These are phyloP conservation scores for Raffaelea ambrosiae DNA, from an alignment of 2,329 filamentous ascomycete species.

Conservation along the genomic window DNA sequence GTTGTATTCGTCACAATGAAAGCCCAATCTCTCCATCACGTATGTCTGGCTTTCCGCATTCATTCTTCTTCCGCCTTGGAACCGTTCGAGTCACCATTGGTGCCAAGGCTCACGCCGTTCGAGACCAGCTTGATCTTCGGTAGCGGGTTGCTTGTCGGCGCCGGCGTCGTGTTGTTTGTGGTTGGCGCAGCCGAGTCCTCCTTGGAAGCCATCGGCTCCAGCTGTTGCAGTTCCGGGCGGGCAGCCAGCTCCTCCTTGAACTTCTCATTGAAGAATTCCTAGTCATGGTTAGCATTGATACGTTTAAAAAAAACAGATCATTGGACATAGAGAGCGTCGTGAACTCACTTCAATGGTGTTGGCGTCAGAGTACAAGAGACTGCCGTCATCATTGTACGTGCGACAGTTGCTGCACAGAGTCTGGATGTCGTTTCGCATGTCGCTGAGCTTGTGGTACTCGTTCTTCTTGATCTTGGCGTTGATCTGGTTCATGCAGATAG, in stretches of 20 bases:
- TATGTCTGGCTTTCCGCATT: background rate
- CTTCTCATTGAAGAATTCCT: constrained; percentile 50
- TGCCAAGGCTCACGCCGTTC: constrained; percentile 8
- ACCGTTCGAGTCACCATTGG: constrained; percentile 5
- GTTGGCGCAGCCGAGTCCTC: constrained; percentile 33
- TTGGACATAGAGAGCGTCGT: constrained; percentile 29
- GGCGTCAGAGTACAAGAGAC: constrained; percentile 84
- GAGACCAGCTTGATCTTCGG: constrained; percentile 18
- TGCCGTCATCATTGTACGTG: constrained; percentile 94
- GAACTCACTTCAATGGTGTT: constrained; percentile 93
- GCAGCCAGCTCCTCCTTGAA: constrained; percentile 29
- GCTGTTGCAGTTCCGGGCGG: constrained; percentile 17
- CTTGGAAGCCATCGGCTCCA: constrained; percentile 20
- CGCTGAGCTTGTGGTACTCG: constrained; percentile 74
- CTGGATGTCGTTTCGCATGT: constrained; percentile 74
- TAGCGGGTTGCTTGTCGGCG: constrained; percentile 8
- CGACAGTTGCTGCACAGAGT: constrained; percentile 84
- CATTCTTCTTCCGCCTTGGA: constrained; percentile 6
- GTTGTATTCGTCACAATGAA: too few species aligned
- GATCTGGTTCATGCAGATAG: constrained; percentile 95
- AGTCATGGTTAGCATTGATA: constrained; percentile 3
- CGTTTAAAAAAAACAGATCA: too few species aligned
- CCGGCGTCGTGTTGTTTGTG: constrained; percentile 20
- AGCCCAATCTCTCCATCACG: too few species aligned
- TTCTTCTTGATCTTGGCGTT: constrained; percentile 93